Percentiles rank a stretch among this genome's conserved stretches.
Evolutionary conservation across 441 rosid genomes (phyloP).

Genomic region (Omphalea diandra): DNA sequence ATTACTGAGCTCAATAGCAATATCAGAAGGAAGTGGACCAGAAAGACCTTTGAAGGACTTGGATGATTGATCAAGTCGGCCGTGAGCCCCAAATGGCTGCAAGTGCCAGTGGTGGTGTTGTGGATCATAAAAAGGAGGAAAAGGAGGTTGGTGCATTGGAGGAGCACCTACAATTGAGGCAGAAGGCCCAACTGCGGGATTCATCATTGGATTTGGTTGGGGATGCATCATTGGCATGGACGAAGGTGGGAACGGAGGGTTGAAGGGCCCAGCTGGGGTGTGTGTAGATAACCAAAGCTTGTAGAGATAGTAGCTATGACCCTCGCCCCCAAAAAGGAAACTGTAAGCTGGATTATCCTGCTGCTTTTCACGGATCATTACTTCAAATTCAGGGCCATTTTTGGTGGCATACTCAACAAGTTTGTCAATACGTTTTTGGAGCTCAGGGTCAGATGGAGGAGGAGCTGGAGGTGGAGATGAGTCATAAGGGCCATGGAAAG

Average conservation of each 20-base stretch:
- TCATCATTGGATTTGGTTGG: slow-evolving; percentile 69
- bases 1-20: slow-evolving; percentile 69
- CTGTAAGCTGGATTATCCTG: slow-evolving; percentile 89
- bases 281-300: slow-evolving; percentile 77
- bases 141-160: slow-evolving; percentile 73
- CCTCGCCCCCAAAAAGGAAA: slow-evolving; percentile 95
- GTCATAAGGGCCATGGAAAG: slow-evolving; percentile 63
- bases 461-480: slow-evolving; percentile 78
- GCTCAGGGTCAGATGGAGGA: slow-evolving; percentile 91
- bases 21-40: slow-evolving; percentile 88
- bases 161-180: slow-evolving; percentile 50
- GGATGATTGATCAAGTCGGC: slow-evolving; percentile 63
- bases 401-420: slow-evolving; percentile 86
- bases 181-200: slow-evolving; percentile 41
- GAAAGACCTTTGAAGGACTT: slow-evolving; percentile 68
- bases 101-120: slow-evolving; percentile 67
- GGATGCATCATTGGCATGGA: slow-evolving; percentile 65
- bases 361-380: slow-evolving; percentile 93
- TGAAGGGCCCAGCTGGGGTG: slow-evolving; percentile 58
- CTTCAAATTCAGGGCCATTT: slow-evolving; percentile 97
- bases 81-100: slow-evolving; percentile 51
- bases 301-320: slow-evolving; percentile 79
- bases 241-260: slow-evolving; percentile 55
- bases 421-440: slow-evolving; percentile 90
- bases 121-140: slow-evolving; percentile 73